phyloP scores from a whole-genome alignment of 2,329 filamentous ascomycete genomes.

The Orbilia brochopaga region DNA sequence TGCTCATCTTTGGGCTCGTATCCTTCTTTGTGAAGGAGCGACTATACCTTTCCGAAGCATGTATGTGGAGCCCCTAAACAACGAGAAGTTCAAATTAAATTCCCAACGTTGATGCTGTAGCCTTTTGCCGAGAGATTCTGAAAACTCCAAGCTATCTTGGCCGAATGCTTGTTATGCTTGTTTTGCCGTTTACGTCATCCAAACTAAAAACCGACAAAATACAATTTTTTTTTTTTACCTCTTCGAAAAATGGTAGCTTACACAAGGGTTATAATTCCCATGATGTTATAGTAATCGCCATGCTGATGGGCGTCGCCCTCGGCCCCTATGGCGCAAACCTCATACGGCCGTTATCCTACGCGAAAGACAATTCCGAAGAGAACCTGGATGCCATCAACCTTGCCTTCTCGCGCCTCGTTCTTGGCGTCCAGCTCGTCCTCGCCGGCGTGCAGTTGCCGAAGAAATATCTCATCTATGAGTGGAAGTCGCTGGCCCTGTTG shows the following conservation, averaged over 20 bases:
- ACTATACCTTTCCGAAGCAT: constrained; percentile 86
- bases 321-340: constrained; percentile 79
- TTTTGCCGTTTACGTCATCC: neutral
- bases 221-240: too few species aligned
- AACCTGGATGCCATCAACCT: constrained; percentile 76
- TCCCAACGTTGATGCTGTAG: neutral
- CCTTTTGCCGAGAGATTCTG: neutral
- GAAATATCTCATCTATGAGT: constrained; percentile 78
- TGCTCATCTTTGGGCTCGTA: constrained; percentile 87
- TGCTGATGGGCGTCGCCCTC: constrained; percentile 78
- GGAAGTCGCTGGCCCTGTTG: constrained; percentile 74
- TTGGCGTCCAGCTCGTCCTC: constrained; percentile 87
- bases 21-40: constrained; percentile 89
- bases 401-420: constrained; percentile 82
- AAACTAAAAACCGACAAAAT: too few species aligned
- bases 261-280: neutral
- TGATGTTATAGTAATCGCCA: constrained; percentile 58
- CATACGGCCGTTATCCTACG: constrained; percentile 77
- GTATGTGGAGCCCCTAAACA: constrained; percentile 65
- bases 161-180: too few species aligned
- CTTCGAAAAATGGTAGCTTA: neutral
- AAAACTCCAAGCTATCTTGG: too few species aligned
- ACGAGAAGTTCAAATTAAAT: neutral
- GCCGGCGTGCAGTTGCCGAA: constrained; percentile 86
- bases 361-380: constrained; percentile 61